Percentiles rank a stretch among this genome's conserved stretches.
Evolutionary conservation across 768 basidiomycete species (phyloP).

Genomic region (Lactarius quietus): DNA sequence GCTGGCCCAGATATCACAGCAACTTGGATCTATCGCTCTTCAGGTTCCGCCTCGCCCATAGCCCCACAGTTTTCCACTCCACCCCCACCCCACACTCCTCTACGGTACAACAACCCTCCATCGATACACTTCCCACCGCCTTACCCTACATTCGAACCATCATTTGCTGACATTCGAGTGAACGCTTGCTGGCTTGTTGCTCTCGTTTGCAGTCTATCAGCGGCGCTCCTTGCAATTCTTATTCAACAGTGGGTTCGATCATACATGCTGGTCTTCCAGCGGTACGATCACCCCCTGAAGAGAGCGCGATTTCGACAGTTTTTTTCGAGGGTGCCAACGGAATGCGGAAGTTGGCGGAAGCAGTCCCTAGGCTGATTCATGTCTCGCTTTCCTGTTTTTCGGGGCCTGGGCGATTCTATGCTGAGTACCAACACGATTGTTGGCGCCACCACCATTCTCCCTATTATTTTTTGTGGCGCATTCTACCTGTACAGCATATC

Average conservation of each 20-base stretch:
- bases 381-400: constrained; percentile 50
- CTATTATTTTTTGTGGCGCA: constrained; percentile 9
- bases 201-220: constrained; percentile 38
- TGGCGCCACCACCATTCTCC: constrained; percentile 4
- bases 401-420: constrained; percentile 45
- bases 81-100: not conserved
- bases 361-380: constrained; percentile 47
- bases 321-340: constrained; percentile 38
- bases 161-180: constrained; percentile 35
- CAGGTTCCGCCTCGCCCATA: not conserved
- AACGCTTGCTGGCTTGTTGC: constrained; percentile 42
- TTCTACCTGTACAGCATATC: constrained; percentile 20
- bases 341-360: constrained; percentile 41
- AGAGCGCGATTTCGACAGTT: constrained; percentile 42
- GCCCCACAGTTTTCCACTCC: too few relatives aligned
- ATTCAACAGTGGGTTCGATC: constrained; percentile 49
- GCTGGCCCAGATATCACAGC: constrained; percentile 18
- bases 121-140: not conserved
- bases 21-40: not conserved
- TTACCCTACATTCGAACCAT: constrained; percentile 22
- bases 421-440: constrained; percentile 28
- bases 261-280: constrained; percentile 33
- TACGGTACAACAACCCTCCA: not conserved
- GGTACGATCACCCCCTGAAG: constrained; percentile 30
- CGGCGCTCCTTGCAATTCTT: constrained; percentile 44